A percentile compares a stretch with the other conserved stretches of the same genome.
These are phyloP conservation scores for Mycena rosella DNA, from an alignment of 768 basidiomycete genomes.

Conservation along the genomic window DNA sequence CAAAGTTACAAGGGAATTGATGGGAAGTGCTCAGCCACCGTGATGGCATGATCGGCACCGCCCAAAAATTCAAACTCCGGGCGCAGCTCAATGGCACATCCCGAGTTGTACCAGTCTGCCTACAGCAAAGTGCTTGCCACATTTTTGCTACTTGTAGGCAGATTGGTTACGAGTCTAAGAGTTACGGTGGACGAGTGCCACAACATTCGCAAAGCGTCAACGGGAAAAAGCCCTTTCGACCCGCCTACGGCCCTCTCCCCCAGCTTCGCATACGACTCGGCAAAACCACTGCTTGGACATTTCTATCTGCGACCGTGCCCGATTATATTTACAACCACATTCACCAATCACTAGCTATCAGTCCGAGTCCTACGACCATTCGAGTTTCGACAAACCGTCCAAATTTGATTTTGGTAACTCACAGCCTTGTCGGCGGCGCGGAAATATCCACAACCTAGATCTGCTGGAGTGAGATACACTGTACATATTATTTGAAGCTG, in stretches of 20 bases:
- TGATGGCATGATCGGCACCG: no score
- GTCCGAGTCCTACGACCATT: background rate
- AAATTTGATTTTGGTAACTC: constrained; percentile 11
- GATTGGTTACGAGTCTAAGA: no score
- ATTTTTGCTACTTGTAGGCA: no score
- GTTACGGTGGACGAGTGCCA: constrained; percentile 13
- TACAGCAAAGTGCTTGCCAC: no score
- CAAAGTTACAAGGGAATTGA: no score
- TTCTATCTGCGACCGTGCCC: constrained; percentile 9
- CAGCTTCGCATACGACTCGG: background rate
- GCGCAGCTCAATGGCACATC: no score
- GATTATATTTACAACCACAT: constrained; percentile 2
- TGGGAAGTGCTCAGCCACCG: no score
- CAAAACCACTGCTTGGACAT: background rate
- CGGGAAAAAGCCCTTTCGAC: background rate
- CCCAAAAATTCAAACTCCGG: no score
- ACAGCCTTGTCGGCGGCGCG: background rate
- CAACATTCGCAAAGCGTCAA: background rate
- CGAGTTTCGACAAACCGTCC: constrained; percentile 3
- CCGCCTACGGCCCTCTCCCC: background rate
- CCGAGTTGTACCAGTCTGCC: no score
- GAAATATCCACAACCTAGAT: background rate
- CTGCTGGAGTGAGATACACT: no score
- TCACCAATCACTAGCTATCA: background rate
- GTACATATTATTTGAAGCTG: no score